A percentile compares a stretch with the other conserved stretches of the same genome.
Conservation (phyloP, 2,329 filamentous ascomycete species). For the Mycocentrospora acerina region DNA sequence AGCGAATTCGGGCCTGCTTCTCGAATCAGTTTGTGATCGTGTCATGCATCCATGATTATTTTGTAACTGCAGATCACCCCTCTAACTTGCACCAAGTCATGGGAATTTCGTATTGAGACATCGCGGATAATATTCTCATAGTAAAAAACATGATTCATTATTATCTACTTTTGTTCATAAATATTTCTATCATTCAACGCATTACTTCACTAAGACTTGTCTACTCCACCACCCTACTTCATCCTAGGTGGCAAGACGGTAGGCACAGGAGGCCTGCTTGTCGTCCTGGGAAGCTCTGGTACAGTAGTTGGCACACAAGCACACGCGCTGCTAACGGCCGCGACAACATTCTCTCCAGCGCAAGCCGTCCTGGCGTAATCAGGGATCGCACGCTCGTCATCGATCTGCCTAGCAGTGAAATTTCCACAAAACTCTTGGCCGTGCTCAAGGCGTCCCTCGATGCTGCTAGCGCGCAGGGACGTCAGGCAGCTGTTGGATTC, state of each 20-base stretch:
- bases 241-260: conserved; percentile 25
- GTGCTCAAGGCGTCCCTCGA: conserved; percentile 18
- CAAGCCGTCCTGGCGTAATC: conserved; percentile 21
- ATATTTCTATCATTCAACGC: too few relatives aligned
- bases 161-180: too few relatives aligned
- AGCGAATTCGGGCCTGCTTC: too few relatives aligned
- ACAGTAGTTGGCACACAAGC: conserved; percentile 25
- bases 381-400: conserved; percentile 14
- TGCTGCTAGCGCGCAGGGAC: conserved; percentile 20
- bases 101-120: too few relatives aligned
- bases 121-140: too few relatives aligned
- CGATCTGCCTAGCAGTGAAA: conserved; percentile 18
- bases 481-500: conserved; percentile 18
- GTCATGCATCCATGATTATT: too few relatives aligned
- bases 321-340: conserved; percentile 27
- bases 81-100: too few relatives aligned
- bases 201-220: too few relatives aligned
- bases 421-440: conserved; percentile 20
- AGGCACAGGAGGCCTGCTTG: conserved; percentile 23
- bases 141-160: too few relatives aligned
- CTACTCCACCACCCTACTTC: too few relatives aligned
- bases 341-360: conserved; percentile 14
- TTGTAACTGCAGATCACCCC: too few relatives aligned
- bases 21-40: too few relatives aligned
- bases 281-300: conserved; percentile 26